Evolutionary conservation across 208 protist species (phyloP).

Genomic region (Tritrichomonas foetus): DNA sequence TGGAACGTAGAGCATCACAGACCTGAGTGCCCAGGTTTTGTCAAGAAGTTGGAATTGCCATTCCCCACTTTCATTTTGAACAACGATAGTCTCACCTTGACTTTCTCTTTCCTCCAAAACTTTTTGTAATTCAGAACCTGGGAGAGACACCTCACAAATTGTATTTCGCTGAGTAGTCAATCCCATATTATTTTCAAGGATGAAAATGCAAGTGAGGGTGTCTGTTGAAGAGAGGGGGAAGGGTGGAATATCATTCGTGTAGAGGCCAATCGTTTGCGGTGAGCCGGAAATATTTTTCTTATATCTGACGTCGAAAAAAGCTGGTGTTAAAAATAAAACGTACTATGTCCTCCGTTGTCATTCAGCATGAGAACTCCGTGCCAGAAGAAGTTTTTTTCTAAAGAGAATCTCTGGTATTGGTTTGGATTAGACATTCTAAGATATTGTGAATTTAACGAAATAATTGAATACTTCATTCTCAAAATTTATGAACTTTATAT

Average conservation of each 20-base stretch:
- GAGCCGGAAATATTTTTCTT: background rate
- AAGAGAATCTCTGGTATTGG: background rate
- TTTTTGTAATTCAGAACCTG: background rate
- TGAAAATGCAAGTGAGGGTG: background rate
- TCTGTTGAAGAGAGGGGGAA: conserved; percentile 25
- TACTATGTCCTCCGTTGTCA: conserved; percentile 22
- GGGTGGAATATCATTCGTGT: conserved; percentile 38
- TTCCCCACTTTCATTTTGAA: background rate
- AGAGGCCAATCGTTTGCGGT: background rate
- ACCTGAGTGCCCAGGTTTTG: background rate
- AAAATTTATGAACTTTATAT: too few relatives aligned
- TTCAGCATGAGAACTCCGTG: background rate
- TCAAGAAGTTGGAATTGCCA: background rate
- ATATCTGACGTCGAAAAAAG: conserved; percentile 26
- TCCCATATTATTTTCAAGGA: background rate
- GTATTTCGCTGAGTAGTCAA: background rate
- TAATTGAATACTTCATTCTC: too few relatives aligned
- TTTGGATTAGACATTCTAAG: too few relatives aligned
- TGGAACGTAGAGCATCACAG: background rate
- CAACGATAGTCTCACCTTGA: background rate
- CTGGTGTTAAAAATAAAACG: background rate
- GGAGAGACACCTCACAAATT: background rate
- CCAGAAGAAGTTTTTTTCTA: conserved; percentile 34
- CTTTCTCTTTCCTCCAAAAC: background rate
- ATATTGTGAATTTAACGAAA: too few relatives aligned